Conservation (phyloP, 1,284 basidiomycete genomes). For the Irpex sp. region DNA sequence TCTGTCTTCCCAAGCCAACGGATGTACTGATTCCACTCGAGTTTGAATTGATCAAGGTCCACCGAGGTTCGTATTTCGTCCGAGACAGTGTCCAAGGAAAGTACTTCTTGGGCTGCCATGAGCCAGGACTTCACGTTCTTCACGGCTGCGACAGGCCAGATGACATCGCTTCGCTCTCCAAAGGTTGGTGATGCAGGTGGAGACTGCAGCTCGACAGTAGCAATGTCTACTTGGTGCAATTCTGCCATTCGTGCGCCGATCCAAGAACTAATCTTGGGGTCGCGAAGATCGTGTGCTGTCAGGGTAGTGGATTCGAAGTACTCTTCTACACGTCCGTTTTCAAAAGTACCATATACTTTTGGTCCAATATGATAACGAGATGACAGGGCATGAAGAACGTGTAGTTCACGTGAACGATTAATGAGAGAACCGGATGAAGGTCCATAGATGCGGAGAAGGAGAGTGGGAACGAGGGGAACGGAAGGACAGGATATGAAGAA, state of each 20-base stretch:
- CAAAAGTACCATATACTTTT: slow-evolving; percentile 87
- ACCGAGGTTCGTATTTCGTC: slow-evolving; percentile 42
- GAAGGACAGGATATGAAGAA: slow-evolving; percentile 81
- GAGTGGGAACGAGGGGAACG: slow-evolving; percentile 52
- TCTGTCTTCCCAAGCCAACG: slow-evolving; percentile 65
- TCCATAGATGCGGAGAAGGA: slow-evolving; percentile 88
- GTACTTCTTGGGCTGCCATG: slow-evolving; percentile 56
- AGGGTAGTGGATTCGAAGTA: slow-evolving; percentile 88
- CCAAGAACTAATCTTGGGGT: slow-evolving; percentile 72
- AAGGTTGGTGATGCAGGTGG: slow-evolving; percentile 36
- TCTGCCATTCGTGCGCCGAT: slow-evolving; percentile 92
- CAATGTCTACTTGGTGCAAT: slow-evolving; percentile 85
- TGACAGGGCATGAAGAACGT: slow-evolving; percentile 84
- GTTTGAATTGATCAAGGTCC: slow-evolving; percentile 61
- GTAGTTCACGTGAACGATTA: slow-evolving; percentile 80
- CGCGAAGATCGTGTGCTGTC: slow-evolving; percentile 71
- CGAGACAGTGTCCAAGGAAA: slow-evolving; percentile 48
- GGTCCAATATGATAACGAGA: slow-evolving; percentile 88
- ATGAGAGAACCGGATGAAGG: slow-evolving; percentile 83
- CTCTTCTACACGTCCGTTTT: slow-evolving; percentile 90
- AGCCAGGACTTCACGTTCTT: slow-evolving; percentile 68
- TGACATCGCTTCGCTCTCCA: slow-evolving; percentile 22
- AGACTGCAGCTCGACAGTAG: slow-evolving; percentile 50
- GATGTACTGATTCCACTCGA: slow-evolving; percentile 67
- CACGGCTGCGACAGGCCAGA: slow-evolving; percentile 41